These are phyloP conservation scores for Ophiosphaerella korrae DNA, from an alignment of 2,329 filamentous ascomycete genomes.

Conservation along the genomic window DNA sequence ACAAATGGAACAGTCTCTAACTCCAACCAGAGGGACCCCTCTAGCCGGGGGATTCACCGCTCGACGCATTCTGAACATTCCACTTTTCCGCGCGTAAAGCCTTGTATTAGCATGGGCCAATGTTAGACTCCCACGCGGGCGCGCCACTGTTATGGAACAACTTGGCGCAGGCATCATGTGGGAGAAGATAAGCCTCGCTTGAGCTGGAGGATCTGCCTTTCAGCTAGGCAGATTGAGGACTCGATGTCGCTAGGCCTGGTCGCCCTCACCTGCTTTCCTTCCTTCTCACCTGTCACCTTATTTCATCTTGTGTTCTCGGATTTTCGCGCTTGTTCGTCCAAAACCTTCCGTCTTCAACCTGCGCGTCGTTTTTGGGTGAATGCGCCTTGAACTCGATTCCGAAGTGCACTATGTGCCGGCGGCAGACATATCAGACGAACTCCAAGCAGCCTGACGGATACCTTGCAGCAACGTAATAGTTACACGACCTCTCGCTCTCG, in stretches of 20 bases:
- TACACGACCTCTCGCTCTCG: background rate
- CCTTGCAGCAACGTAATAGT: background rate
- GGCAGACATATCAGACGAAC: conserved; percentile 11
- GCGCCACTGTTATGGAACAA: background rate
- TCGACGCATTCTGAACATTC: too few relatives aligned
- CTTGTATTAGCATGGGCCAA: background rate
- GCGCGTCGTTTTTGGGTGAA: background rate
- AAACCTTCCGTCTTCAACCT: background rate
- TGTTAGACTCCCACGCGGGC: conserved; percentile 2
- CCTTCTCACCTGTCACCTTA: background rate
- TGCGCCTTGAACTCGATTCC: conserved; percentile 1
- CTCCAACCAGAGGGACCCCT: too few relatives aligned
- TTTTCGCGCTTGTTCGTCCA: too few relatives aligned
- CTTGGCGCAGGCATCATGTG: background rate
- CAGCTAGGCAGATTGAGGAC: conserved; percentile 1
- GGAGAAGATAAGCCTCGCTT: conserved; percentile 4
- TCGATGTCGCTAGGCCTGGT: conserved; percentile 1
- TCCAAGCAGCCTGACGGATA: conserved; percentile 22
- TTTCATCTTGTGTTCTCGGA: background rate
- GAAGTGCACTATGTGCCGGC: conserved; percentile 25
- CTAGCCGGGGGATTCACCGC: too few relatives aligned
- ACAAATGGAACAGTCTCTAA: too few relatives aligned
- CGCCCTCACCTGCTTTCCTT: conserved; percentile 1
- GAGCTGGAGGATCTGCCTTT: conserved; percentile 4
- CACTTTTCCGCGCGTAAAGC: background rate